Percentiles rank a stretch among this genome's conserved stretches.
These are phyloP conservation scores for Rhodotorula toruloides DNA, from an alignment of 768 basidiomycete species.

Conservation along the genomic window DNA sequence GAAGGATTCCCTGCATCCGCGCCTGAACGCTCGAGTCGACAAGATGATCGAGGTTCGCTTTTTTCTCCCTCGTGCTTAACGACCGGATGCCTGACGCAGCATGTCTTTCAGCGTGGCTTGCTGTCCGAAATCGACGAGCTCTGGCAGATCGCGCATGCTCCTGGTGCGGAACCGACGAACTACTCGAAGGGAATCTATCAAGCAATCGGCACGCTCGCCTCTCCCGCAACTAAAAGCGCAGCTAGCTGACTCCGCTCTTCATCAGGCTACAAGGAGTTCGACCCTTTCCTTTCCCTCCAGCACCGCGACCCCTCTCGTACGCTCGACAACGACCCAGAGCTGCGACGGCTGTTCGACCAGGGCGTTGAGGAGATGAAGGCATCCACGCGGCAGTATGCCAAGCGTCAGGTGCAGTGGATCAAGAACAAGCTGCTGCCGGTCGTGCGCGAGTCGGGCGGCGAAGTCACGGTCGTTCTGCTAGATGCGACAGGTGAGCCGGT, in stretches of 20 bases:
- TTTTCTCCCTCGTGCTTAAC: background rate
- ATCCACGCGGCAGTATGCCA: slow-evolving; percentile 84
- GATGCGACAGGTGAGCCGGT: slow-evolving; percentile 47
- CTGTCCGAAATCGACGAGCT: slow-evolving; percentile 63
- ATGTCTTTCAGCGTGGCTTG: slow-evolving; percentile 60
- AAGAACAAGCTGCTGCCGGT: slow-evolving; percentile 76
- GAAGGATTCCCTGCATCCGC: slow-evolving; percentile 57
- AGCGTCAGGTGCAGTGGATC: slow-evolving; percentile 86
- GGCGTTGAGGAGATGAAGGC: slow-evolving; percentile 76
- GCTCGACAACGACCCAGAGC: background rate
- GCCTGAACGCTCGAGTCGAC: slow-evolving; percentile 76
- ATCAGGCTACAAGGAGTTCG: slow-evolving; percentile 87
- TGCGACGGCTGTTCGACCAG: slow-evolving; percentile 49
- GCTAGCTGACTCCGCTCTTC: background rate
- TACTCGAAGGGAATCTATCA: slow-evolving; percentile 86
- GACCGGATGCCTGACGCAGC: background rate
- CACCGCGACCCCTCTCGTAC: slow-evolving; percentile 11
- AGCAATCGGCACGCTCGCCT: slow-evolving; percentile 64
- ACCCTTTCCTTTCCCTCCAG: slow-evolving; percentile 53
- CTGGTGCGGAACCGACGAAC: slow-evolving; percentile 49
- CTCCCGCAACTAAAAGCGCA: no score
- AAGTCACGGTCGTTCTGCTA: slow-evolving; percentile 48
- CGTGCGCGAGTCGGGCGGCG: slow-evolving; percentile 28
- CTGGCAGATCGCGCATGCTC: slow-evolving; percentile 32
- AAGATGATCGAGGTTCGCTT: slow-evolving; percentile 73